Percentiles rank a stretch among this genome's conserved stretches.
Evolutionary conservation across 2,329 filamentous ascomycete genomes (phyloP).

Genomic region (Clonostachys rosea): DNA sequence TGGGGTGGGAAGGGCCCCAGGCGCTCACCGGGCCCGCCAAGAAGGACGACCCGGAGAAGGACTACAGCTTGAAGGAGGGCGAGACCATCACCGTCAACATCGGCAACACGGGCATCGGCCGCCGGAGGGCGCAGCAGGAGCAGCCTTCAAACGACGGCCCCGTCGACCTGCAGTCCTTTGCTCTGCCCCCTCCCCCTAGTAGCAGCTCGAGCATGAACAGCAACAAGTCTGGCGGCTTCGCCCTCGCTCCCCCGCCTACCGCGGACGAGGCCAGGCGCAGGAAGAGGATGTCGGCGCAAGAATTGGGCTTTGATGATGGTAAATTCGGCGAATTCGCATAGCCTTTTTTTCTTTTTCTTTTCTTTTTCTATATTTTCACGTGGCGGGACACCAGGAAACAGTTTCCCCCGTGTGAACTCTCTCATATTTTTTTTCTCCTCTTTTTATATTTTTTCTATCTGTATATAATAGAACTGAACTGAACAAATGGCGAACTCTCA

Average conservation of each 20-base stretch:
- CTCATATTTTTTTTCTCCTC: too few species aligned
- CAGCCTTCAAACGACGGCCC: slow-evolving; percentile 1
- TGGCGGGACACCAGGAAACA: too few species aligned
- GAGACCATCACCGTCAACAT: slow-evolving; percentile 85
- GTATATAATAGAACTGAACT: too few species aligned
- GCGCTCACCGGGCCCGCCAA: slow-evolving; percentile 22
- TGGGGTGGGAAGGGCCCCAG: slow-evolving; percentile 50
- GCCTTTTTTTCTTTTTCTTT: too few species aligned
- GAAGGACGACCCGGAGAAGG: slow-evolving; percentile 40
- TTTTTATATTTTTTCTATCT: too few species aligned
- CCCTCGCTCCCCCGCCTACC: slow-evolving; percentile 63
- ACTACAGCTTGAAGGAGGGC: slow-evolving; percentile 84
- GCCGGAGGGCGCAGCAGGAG: slow-evolving; percentile 32
- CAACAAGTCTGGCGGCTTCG: slow-evolving; percentile 19
- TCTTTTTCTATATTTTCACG: too few species aligned
- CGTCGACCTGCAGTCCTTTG: slow-evolving; percentile 52
- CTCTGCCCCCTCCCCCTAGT: slow-evolving; percentile 66
- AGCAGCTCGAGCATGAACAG: too few species aligned
- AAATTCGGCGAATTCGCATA: slow-evolving; percentile 78
- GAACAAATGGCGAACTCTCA: too few species aligned
- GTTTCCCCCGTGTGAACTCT: too few species aligned
- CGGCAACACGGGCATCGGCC: slow-evolving; percentile 46
- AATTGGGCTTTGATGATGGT: slow-evolving; percentile 80
- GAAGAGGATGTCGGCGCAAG: slow-evolving; percentile 52
- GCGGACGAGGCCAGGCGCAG: slow-evolving; percentile 53